These are phyloP conservation scores for Stephanodiscus minutulus DNA, from an alignment of 108 stramenopile genomes.

Conservation along the genomic window DNA sequence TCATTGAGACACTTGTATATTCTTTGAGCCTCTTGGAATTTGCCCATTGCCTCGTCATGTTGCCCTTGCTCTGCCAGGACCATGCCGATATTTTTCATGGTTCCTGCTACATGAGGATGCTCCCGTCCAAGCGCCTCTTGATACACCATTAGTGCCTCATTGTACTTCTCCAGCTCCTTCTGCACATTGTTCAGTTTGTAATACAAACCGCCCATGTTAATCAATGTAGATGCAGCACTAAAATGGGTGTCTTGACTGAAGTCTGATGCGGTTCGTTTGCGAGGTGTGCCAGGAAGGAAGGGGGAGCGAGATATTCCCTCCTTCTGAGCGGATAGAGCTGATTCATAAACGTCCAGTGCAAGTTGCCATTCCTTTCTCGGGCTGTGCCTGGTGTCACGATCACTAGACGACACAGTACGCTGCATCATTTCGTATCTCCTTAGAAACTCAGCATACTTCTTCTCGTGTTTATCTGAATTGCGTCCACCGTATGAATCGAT, in stretches of 20 bases:
- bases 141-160: constrained; percentile 66
- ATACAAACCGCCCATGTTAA: constrained; percentile 76
- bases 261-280: constrained; percentile 36
- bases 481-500: constrained; percentile 51
- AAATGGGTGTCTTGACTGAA: constrained; percentile 40
- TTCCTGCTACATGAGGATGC: constrained; percentile 75
- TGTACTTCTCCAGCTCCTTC: constrained; percentile 71
- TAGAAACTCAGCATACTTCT: constrained; percentile 61
- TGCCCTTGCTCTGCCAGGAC: constrained; percentile 79
- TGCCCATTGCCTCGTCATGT: constrained; percentile 63
- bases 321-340: constrained; percentile 52
- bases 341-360: constrained; percentile 64
- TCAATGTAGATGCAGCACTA: constrained; percentile 66
- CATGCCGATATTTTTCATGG: constrained; percentile 85
- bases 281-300: constrained; percentile 29
- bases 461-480: constrained; percentile 53
- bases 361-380: constrained; percentile 58
- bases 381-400: not conserved
- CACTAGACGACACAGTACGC: constrained; percentile 15
- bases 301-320: constrained; percentile 23
- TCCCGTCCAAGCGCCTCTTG: constrained; percentile 61
- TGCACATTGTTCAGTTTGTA: constrained; percentile 76
- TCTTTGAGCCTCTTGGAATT: constrained; percentile 66
- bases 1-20: constrained; percentile 60
- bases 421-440: constrained; percentile 53